These are phyloP conservation scores for Vitis riparia DNA, from an alignment of 164 flowering plant genomes.

Conservation along the genomic window DNA sequence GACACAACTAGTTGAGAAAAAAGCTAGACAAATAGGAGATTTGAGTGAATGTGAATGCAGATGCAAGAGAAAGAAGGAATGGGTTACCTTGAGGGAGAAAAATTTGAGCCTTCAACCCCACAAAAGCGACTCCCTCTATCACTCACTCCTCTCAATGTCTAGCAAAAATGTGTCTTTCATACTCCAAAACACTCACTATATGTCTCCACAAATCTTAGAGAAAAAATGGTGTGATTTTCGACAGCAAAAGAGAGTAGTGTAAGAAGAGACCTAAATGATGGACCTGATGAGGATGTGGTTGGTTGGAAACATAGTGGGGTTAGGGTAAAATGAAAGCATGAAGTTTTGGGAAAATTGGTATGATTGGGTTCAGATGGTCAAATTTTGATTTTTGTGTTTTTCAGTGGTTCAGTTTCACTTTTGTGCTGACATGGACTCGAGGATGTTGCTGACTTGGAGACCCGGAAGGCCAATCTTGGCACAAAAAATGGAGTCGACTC, in stretches of 20 bases:
- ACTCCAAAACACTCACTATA: not conserved
- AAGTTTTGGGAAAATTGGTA: too few relatives aligned
- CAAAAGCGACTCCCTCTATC: not conserved
- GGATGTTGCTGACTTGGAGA: too few relatives aligned
- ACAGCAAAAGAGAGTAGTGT: constrained; percentile 19
- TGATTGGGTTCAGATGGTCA: too few relatives aligned
- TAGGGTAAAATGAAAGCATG: too few relatives aligned
- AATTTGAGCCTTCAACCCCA: not conserved
- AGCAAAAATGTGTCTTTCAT: not conserved
- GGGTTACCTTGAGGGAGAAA: constrained; percentile 13
- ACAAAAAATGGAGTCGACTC: too few relatives aligned
- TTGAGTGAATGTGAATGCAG: not conserved
- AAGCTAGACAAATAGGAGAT: not conserved
- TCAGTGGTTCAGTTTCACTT: too few relatives aligned
- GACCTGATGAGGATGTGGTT: constrained; percentile 27
- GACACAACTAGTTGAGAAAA: not conserved
- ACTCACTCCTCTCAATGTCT: not conserved
- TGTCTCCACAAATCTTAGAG: constrained; percentile 4
- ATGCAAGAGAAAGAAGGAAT: not conserved
- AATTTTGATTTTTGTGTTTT: too few relatives aligned
- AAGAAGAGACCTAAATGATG: constrained; percentile 25
- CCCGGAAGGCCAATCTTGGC: too few relatives aligned
- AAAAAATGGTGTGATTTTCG: not conserved
- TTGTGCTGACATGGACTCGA: too few relatives aligned
- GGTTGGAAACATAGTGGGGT: not conserved